Conservation (phyloP, 495 filamentous ascomycete genomes). For the Daldinia decipiens region DNA sequence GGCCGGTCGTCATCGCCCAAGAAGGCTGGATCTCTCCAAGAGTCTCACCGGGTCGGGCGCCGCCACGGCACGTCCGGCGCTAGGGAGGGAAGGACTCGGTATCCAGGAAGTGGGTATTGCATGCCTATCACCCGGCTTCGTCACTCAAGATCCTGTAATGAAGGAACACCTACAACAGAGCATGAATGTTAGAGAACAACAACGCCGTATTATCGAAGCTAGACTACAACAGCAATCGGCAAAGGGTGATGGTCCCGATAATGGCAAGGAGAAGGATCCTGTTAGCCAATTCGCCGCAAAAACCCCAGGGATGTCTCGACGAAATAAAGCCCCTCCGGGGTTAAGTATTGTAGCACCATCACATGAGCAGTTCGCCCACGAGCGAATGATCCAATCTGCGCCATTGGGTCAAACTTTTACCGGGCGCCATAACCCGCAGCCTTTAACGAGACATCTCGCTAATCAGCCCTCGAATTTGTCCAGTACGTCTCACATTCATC, state of each 20-base stretch:
- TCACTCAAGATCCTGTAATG: constrained; percentile 96
- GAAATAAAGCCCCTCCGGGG: constrained; percentile 86
- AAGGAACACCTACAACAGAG: constrained; percentile 94
- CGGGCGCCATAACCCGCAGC: constrained; percentile 83
- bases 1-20: constrained; percentile 80
- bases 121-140: constrained; percentile 93
- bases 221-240: constrained; percentile 88
- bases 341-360: constrained; percentile 95
- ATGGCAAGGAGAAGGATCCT: constrained; percentile 62
- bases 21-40: constrained; percentile 88
- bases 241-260: constrained; percentile 72
- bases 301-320: constrained; percentile 70
- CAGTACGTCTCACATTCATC: constrained; percentile 90
- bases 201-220: constrained; percentile 93
- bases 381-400: constrained; percentile 96
- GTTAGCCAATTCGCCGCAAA: constrained; percentile 67
- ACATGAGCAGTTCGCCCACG: constrained; percentile 94
- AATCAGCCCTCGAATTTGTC: constrained; percentile 88
- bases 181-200: constrained; percentile 91
- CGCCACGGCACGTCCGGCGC: constrained; percentile 71
- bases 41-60: constrained; percentile 66
- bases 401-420: constrained; percentile 97
- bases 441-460: constrained; percentile 81
- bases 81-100: constrained; percentile 81
- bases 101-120: constrained; percentile 95